Evolutionary conservation across 441 rosid genomes (phyloP).

Genomic region (Syzygium malaccense): DNA sequence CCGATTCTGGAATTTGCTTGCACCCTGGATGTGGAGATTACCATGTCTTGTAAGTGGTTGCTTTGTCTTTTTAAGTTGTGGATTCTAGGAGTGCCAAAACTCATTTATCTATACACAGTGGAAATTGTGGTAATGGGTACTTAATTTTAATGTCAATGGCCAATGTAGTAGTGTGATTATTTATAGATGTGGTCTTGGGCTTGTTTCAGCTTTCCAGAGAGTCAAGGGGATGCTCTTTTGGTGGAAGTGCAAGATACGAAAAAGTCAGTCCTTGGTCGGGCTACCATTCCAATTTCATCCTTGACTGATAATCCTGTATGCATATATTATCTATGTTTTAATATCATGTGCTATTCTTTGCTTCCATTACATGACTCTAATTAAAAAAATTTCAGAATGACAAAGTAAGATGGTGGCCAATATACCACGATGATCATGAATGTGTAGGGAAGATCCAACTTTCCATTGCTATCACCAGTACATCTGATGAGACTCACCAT

Average conservation of each 20-base stretch:
- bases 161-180: background rate
- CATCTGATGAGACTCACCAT: constrained; percentile 61
- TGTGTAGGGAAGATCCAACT: constrained; percentile 98
- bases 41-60: constrained; percentile 76
- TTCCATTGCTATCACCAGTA: constrained; percentile 57
- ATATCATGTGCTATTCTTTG: background rate
- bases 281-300: constrained; percentile 62
- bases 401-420: constrained; percentile 82
- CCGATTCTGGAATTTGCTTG: constrained; percentile 58
- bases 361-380: background rate
- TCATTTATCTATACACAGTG: background rate
- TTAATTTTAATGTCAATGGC: background rate
- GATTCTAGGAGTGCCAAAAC: background rate
- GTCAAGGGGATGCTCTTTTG: constrained; percentile 74
- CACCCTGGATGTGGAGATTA: constrained; percentile 81
- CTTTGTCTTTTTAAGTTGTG: constrained; percentile 3
- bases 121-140: background rate
- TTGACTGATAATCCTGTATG: constrained; percentile 70
- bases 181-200: background rate
- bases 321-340: constrained; percentile 13
- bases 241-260: constrained; percentile 81
- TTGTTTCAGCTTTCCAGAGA: constrained; percentile 72
- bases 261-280: constrained; percentile 63
- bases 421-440: constrained; percentile 84
- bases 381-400: constrained; percentile 48